Percentiles rank a stretch among this genome's conserved stretches.
Conservation (phyloP, 495 filamentous ascomycete genomes). For the Monascus purpureus region DNA sequence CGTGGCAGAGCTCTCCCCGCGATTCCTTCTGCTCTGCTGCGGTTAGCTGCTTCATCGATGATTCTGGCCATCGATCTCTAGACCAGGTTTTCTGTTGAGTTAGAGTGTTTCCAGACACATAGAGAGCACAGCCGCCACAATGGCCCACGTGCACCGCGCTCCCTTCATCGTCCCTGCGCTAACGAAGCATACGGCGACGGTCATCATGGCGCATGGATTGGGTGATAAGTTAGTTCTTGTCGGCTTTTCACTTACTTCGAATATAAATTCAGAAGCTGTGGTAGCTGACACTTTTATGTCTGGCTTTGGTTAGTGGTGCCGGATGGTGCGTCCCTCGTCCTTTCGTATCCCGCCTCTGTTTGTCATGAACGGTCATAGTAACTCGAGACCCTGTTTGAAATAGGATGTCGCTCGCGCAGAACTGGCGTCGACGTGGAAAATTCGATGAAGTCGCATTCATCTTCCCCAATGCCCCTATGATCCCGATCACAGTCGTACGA, state of each 20-base stretch:
- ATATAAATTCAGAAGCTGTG: background rate
- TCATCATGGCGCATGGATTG: conserved; percentile 86
- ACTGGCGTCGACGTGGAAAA: conserved; percentile 69
- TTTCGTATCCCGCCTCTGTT: background rate
- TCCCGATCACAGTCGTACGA: conserved; percentile 76
- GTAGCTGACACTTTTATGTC: conserved; percentile 6
- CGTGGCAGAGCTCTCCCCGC: no score
- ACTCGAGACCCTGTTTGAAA: no score
- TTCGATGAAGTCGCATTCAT: conserved; percentile 88
- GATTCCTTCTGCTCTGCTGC: no score
- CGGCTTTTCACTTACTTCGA: no score
- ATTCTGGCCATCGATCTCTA: no score
- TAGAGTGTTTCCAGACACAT: no score
- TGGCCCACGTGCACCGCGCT: conserved; percentile 15
- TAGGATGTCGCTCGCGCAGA: conserved; percentile 68
- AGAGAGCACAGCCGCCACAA: no score
- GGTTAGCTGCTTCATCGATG: no score
- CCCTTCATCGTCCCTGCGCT: conserved; percentile 76
- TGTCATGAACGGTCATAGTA: conserved; percentile 1
- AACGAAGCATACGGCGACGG: conserved; percentile 80
- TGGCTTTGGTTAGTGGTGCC: conserved; percentile 34
- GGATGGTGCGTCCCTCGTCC: conserved; percentile 43
- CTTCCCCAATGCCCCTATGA: conserved; percentile 82
- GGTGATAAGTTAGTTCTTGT: conserved; percentile 51
- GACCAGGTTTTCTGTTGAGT: background rate